Base-by-base conservation (phyloP, 257 asterid genomes). In the Nicotiana undulata region DNA sequence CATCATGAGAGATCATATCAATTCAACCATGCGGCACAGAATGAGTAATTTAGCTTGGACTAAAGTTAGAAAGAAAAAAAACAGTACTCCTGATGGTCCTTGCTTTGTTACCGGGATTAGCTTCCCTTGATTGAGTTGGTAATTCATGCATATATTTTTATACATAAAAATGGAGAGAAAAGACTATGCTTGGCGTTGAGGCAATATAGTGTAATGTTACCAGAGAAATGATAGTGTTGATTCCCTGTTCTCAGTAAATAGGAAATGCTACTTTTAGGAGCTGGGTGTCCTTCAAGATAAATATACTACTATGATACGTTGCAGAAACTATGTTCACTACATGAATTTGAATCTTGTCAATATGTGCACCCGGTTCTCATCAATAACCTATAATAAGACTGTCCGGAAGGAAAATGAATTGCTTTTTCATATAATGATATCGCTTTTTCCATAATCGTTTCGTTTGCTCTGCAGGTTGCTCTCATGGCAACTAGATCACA, bases 401-500 rank as follows among this genome's bases (percentile, higher is more conserved):
- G 63, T 18, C 24, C n/a, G 26, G 63, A 56, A 56, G 63, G n/a
- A 56, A 56, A 56, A 6, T 70, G 12, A 40, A 31, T 20, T 70
- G 56, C 63, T 16, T 63, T 44, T 32, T 56, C 28, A 12, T 16
- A 18, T 31, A 44, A 44, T 46, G 52, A 52, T 76, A 5, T 63
- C 15, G 16, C 16, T 46, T 63, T 34, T 20, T 68, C 20, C 64
- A 44, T 59, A 10, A 58, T 81, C 20, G 9, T 24, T 80, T n/a
- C 64, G 70, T 65, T 70, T 85, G 15, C 65, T 80, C 84, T 85
- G 82, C 91, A 93, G 98, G 90, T 87, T 92, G 86, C 72, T 90
- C 75, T 82, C 87, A 51, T 93, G 98, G 97, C 86, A 87, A 83
- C 88, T 92, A 81, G 93, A 93, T 83, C 94, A 89, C 46, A 85